Evolutionary conservation across 768 basidiomycete genomes (phyloP).

Genomic region (Kwoniella dejecticola): DNA sequence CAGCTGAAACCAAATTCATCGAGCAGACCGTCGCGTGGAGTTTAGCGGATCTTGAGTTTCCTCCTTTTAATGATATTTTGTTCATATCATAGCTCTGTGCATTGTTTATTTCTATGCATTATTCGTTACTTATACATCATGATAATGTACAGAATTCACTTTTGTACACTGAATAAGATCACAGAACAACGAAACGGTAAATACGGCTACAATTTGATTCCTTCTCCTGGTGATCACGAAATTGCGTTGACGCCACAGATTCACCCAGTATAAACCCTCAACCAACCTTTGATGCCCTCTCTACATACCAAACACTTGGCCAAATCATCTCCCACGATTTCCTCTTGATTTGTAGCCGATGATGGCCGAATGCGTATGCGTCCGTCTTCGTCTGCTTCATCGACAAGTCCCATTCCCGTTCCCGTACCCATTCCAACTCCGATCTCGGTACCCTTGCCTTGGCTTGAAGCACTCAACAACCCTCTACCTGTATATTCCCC

Average conservation of each 20-base stretch:
- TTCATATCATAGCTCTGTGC: too few species aligned
- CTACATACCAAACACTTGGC: constrained; percentile 31
- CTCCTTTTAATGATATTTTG: too few species aligned
- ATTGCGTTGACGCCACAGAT: background rate
- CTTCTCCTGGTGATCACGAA: too few species aligned
- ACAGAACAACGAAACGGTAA: background rate
- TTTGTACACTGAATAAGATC: background rate
- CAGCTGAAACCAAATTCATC: background rate
- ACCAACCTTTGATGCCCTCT: constrained; percentile 26
- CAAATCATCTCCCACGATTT: background rate
- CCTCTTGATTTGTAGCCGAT: background rate
- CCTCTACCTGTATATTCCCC: constrained; percentile 11
- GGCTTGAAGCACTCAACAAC: background rate
- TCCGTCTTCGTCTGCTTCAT: background rate
- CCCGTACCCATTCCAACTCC: background rate
- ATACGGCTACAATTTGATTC: background rate
- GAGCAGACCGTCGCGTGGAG: too few species aligned
- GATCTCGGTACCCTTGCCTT: background rate
- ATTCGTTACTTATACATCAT: too few species aligned
- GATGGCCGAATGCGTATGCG: background rate
- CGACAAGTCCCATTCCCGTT: background rate
- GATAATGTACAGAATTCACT: too few species aligned
- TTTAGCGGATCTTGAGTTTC: too few species aligned
- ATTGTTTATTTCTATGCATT: too few species aligned
- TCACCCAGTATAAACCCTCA: constrained; percentile 29